These are phyloP conservation scores for Beta vulgaris DNA, from an alignment of 148 eudicot genomes.

Conservation along the genomic window DNA sequence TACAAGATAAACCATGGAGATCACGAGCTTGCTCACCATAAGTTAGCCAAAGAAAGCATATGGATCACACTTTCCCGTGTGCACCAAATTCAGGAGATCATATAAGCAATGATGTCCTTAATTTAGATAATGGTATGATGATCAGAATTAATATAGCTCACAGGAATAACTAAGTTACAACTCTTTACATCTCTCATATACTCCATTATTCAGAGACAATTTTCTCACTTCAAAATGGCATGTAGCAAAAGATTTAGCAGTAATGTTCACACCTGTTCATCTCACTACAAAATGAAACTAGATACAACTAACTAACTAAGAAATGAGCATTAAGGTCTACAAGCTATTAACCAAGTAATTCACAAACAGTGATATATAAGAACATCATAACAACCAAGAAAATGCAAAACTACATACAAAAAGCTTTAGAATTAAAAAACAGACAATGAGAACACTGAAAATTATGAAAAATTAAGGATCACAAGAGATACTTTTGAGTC, in stretches of 20 bases:
- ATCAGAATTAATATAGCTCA: neutral
- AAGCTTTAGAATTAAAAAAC: neutral
- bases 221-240: neutral
- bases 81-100: neutral
- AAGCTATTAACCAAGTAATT: too few species aligned
- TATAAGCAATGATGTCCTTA: neutral
- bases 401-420: neutral
- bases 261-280: neutral
- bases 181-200: neutral
- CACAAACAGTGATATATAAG: neutral
- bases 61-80: neutral
- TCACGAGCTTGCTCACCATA: neutral
- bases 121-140: neutral
- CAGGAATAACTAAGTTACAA: neutral
- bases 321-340: neutral
- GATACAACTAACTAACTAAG: too few species aligned
- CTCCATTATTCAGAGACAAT: neutral
- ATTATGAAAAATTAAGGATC: neutral
- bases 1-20: neutral
- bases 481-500: neutral
- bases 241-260: neutral
- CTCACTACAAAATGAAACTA: neutral
- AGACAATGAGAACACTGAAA: neutral
- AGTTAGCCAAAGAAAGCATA: neutral
- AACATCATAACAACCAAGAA: neutral